Evolutionary conservation across 192 early-diverging fungal species (phyloP), one percentile per base, ranked within the genome.

Genomic region (Coemansia sp.): DNA sequence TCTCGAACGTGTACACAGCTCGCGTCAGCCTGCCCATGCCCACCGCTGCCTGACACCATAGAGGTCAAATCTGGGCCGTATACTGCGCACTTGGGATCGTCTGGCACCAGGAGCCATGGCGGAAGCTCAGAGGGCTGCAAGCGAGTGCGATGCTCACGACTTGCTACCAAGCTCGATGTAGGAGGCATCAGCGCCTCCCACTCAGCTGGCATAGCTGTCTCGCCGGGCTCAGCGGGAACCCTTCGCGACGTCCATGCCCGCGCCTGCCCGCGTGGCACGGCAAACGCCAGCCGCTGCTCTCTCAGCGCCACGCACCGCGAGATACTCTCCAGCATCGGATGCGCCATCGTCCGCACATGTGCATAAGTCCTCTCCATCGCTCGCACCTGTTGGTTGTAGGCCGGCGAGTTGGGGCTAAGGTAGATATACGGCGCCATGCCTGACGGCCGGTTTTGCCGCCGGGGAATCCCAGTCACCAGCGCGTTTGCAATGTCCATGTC

Each of bases 131-230:
- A 20, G 7, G 44, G 47, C 33, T 67, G 72, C 63, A 63, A n/a
- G 38, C 80, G 72, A 24, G 68, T 11, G 33, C 74, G 70, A 47
- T 70, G 65, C 15, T 70, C 76, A 24, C 67, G 67, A 22, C 36
- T 47, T 42, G 59, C 40, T 10, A 18, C 34, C 13, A 46, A 18
- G 22, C 27, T 42, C 13, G 69, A 55, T 15, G 40, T 49, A 1
- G 81, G 71, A 4, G 81, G 81, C 76, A 84, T 68, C 43, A 84
- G 81, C 62, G 81, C 65, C 38, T 68, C 73, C 76, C 76, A 84
- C 31, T 75, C 81, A 29, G 68, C 52, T 47, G 65, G 79, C 62
- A 54, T 43, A 52, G 63, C 67, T 16, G 67, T 59, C 22, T 73
- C 71, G 1, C 61, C 24, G 13, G 74, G 71, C 64, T 75, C 74